phyloP scores from a whole-genome alignment of 257 asterid genomes.

The Pogostemon cablin region DNA sequence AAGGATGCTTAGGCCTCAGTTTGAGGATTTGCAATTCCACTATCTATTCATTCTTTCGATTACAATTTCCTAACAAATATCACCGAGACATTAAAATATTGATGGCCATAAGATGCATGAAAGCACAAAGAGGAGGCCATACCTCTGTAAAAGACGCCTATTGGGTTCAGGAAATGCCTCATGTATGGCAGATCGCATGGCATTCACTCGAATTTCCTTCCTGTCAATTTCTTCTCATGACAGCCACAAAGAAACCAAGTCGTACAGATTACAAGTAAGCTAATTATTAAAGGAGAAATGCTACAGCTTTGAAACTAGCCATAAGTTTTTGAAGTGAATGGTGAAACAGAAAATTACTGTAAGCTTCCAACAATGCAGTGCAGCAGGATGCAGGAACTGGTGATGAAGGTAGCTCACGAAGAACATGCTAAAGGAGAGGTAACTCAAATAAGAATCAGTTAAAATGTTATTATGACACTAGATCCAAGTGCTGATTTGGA shows the following conservation, averaged over 20 bases:
- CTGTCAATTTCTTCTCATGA: constrained; percentile 68
- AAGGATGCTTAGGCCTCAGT: too few relatives aligned
- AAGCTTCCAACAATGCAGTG: constrained; percentile 92
- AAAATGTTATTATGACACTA: constrained; percentile 23
- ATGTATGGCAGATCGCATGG: constrained; percentile 78
- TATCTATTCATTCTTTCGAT: too few relatives aligned
- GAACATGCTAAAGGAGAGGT: constrained; percentile 76
- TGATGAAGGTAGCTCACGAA: constrained; percentile 98
- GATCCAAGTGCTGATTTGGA: constrained; percentile 28
- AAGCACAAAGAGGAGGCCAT: constrained; percentile 7
- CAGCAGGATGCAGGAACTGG: constrained; percentile 99
- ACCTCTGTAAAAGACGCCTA: constrained; percentile 63
- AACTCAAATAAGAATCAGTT: constrained; percentile 30
- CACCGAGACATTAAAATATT: background rate
- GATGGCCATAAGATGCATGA: constrained; percentile 9
- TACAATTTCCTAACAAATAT: background rate
- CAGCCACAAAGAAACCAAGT: constrained; percentile 34
- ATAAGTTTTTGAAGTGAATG: constrained; percentile 18
- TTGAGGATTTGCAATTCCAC: too few relatives aligned
- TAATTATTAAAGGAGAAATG: constrained; percentile 17
- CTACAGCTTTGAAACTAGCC: constrained; percentile 16
- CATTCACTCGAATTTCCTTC: constrained; percentile 80
- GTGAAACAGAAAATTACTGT: constrained; percentile 55
- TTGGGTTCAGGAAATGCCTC: constrained; percentile 99
- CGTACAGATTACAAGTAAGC: constrained; percentile 16